A percentile compares a stretch with the other conserved stretches of the same genome.
Conservation (phyloP, 2,329 filamentous ascomycete species). For the Myriosclerotinia curreyana region DNA sequence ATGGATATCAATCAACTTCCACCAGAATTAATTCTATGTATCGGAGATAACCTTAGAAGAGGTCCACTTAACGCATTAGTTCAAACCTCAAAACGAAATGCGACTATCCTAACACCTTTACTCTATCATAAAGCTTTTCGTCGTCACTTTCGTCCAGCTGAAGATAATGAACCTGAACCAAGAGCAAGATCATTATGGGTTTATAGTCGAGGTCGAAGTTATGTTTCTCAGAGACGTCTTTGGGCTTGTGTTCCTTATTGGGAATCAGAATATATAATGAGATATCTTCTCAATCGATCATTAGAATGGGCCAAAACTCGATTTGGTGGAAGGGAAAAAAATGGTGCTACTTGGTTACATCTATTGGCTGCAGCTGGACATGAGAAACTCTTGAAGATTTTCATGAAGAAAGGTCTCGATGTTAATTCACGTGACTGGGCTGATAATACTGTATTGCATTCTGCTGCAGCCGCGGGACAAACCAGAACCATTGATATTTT, state of each 20-base stretch:
- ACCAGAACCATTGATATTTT: constrained; percentile 4
- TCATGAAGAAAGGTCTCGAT: constrained; percentile 14
- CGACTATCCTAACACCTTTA: constrained; percentile 2
- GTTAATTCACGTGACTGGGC: constrained; percentile 19
- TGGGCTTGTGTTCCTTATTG: constrained; percentile 12
- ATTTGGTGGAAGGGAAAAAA: constrained; percentile 20
- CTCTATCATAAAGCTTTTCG: constrained; percentile 21
- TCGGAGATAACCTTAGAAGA: constrained; percentile 14
- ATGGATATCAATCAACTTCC: constrained; percentile 18
- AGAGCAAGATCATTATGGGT: constrained; percentile 19
- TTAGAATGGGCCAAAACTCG: constrained; percentile 16
- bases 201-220: constrained; percentile 19
- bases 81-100: constrained; percentile 16
- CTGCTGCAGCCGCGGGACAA: constrained; percentile 4
- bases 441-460: constrained; percentile 15
- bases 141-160: constrained; percentile 12
- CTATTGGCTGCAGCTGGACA: constrained; percentile 9
- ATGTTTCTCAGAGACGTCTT: constrained; percentile 19
- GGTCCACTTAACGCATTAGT: constrained; percentile 16
- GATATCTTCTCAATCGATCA: constrained; percentile 12
- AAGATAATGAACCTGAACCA: constrained; percentile 14
- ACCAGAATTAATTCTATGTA: constrained; percentile 18
- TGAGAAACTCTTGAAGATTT: constrained; percentile 13
- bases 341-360: constrained; percentile 23
- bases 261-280: constrained; percentile 17